These are phyloP conservation scores for Leishmania gerbilli DNA, from an alignment of 208 protist species.

Conservation along the genomic window DNA sequence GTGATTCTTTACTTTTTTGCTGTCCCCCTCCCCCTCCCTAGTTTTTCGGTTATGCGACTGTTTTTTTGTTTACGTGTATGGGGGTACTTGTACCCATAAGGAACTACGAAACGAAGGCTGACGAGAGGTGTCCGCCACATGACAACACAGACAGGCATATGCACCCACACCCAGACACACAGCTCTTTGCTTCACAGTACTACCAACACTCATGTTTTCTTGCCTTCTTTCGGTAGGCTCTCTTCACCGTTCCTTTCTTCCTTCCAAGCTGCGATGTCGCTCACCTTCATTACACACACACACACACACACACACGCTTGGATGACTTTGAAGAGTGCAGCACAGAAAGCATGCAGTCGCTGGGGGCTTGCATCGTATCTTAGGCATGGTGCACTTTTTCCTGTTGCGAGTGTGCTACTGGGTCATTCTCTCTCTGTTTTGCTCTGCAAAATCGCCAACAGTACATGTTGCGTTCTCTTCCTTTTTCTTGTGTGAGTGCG, in stretches of 20 bases:
- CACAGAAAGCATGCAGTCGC: not conserved
- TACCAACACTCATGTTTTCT: not conserved
- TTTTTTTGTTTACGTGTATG: not conserved
- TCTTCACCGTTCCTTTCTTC: constrained; percentile 2
- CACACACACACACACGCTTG: not conserved
- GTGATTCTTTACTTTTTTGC: not conserved
- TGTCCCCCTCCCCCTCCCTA: not conserved
- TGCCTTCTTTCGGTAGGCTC: not conserved
- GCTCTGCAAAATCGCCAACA: not conserved
- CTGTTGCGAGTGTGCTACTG: not conserved
- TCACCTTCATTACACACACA: not conserved
- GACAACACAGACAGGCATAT: not conserved
- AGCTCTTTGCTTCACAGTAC: not conserved
- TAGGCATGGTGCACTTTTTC: not conserved
- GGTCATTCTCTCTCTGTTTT: constrained; percentile 24
- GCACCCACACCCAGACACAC: not conserved
- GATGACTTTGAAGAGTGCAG: not conserved
- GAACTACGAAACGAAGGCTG: not conserved
- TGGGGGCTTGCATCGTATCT: not conserved
- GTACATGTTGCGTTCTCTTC: not conserved
- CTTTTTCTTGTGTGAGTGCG: not conserved
- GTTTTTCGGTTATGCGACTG: not conserved
- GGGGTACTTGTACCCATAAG: not conserved
- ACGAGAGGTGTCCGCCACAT: not conserved
- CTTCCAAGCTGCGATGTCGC: not conserved